Percentiles rank a stretch among this genome's conserved stretches.
phyloP scores from a whole-genome alignment of 2,329 filamentous ascomycete species.

The Apiospora rasikravindrae region DNA sequence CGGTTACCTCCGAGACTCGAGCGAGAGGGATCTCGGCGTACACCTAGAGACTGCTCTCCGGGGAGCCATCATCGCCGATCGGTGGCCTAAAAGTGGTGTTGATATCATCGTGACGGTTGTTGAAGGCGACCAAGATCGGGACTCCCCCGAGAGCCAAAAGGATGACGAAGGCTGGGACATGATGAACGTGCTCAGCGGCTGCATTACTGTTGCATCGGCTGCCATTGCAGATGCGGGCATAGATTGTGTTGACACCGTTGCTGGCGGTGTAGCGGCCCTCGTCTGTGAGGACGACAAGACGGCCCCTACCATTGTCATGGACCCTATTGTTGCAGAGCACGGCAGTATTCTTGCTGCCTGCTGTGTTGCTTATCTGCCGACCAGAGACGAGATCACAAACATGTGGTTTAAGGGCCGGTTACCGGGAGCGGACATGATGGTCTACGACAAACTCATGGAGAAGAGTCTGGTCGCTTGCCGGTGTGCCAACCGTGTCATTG shows the following conservation, averaged over 20 bases:
- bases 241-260: slow-evolving; percentile 89
- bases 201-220: slow-evolving; percentile 91
- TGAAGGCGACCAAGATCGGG: slow-evolving; percentile 86
- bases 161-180: slow-evolving; percentile 77
- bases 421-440: slow-evolving; percentile 47
- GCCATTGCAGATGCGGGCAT: slow-evolving; percentile 94
- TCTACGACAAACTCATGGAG: slow-evolving; percentile 49
- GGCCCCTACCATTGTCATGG: slow-evolving; percentile 65
- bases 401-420: slow-evolving; percentile 86
- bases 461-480: slow-evolving; percentile 48
- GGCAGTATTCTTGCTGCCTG: slow-evolving; percentile 79
- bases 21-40: slow-evolving; percentile 86
- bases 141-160: slow-evolving; percentile 50
- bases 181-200: slow-evolving; percentile 90
- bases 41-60: slow-evolving; percentile 90
- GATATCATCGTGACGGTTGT: slow-evolving; percentile 92
- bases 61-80: slow-evolving; percentile 87
- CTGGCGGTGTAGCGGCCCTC: slow-evolving; percentile 86
- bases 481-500: slow-evolving; percentile 48
- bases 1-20: slow-evolving; percentile 84
- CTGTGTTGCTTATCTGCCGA: slow-evolving; percentile 87
- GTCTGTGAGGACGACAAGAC: slow-evolving; percentile 52
- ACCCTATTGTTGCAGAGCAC: slow-evolving; percentile 84
- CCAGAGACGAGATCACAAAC: slow-evolving; percentile 89
- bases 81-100: slow-evolving; percentile 98